These are phyloP conservation scores for Cutaneotrichosporon dermatis DNA, from an alignment of 1,284 basidiomycete genomes.

Conservation along the genomic window DNA sequence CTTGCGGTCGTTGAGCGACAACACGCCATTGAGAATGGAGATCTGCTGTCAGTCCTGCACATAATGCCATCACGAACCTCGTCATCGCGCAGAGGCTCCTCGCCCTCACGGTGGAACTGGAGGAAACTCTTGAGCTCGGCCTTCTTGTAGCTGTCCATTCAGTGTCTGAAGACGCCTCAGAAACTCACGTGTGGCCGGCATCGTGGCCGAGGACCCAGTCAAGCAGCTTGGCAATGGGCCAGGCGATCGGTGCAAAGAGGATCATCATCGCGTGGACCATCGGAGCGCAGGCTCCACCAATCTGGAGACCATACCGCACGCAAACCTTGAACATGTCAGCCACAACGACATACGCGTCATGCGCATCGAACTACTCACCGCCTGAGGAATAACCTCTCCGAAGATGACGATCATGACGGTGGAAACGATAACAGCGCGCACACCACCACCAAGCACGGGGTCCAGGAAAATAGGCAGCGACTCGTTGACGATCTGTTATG, in stretches of 20 bases:
- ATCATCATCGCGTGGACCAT: conserved; percentile 68
- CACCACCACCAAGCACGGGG: conserved; percentile 76
- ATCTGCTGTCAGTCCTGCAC: conserved; percentile 48
- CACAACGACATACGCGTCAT: too few species aligned
- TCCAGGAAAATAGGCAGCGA: conserved; percentile 86
- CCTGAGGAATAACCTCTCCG: conserved; percentile 77
- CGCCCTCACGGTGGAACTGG: conserved; percentile 76
- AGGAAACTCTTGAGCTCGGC: conserved; percentile 90
- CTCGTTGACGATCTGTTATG: conserved; percentile 71
- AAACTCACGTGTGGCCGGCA: conserved; percentile 55
- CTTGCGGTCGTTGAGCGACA: conserved; percentile 78
- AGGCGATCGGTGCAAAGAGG: conserved; percentile 70
- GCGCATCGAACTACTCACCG: conserved; percentile 33
- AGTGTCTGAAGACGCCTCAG: too few species aligned
- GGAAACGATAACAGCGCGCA: conserved; percentile 73
- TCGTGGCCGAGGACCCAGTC: conserved; percentile 70
- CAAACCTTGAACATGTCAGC: conserved; percentile 58
- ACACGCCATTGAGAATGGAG: conserved; percentile 77
- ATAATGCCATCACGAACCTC: conserved; percentile 33
- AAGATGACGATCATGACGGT: conserved; percentile 72
- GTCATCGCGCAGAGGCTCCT: conserved; percentile 81
- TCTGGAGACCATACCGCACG: conserved; percentile 83
- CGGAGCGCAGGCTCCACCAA: conserved; percentile 84
- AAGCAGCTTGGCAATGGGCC: conserved; percentile 82
- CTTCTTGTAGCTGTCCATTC: conserved; percentile 59